phyloP scores from a whole-genome alignment of 1,284 basidiomycete species.

The Cystobasidiaceae sp. region DNA sequence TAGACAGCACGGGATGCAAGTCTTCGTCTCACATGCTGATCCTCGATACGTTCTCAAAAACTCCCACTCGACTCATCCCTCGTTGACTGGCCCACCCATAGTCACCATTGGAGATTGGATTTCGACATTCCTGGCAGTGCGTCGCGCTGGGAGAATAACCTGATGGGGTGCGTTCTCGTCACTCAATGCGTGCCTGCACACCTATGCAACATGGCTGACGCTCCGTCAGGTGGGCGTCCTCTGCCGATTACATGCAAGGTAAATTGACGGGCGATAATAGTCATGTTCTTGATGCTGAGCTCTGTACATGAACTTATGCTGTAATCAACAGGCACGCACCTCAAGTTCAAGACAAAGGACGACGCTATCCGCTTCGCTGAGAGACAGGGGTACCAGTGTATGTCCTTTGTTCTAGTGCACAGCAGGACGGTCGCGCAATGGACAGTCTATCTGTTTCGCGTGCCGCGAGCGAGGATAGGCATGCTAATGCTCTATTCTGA shows the following conservation, averaged over 20 bases:
- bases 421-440: too few species aligned
- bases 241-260: conserved; percentile 15
- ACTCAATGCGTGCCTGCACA: conserved; percentile 29
- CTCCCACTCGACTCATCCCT: too few species aligned
- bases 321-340: conserved; percentile 83
- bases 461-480: too few species aligned
- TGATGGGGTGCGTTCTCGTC: conserved; percentile 93
- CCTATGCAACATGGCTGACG: background rate
- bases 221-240: background rate
- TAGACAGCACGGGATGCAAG: background rate
- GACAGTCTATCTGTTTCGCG: too few species aligned
- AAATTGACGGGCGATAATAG: background rate
- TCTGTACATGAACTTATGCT: too few species aligned
- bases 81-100: too few species aligned
- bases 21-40: too few species aligned
- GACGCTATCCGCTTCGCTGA: conserved; percentile 89
- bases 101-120: conserved; percentile 83
- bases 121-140: conserved; percentile 72
- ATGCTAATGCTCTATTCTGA: background rate
- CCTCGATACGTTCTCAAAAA: background rate
- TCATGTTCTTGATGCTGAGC: conserved; percentile 55
- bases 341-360: conserved; percentile 81
- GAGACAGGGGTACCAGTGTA: conserved; percentile 65
- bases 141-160: conserved; percentile 93
- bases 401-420: background rate